A percentile compares a stretch with the other conserved stretches of the same genome.
Conservation (phyloP, 2,329 filamentous ascomycete genomes). For the Celoporthe dispersa region DNA sequence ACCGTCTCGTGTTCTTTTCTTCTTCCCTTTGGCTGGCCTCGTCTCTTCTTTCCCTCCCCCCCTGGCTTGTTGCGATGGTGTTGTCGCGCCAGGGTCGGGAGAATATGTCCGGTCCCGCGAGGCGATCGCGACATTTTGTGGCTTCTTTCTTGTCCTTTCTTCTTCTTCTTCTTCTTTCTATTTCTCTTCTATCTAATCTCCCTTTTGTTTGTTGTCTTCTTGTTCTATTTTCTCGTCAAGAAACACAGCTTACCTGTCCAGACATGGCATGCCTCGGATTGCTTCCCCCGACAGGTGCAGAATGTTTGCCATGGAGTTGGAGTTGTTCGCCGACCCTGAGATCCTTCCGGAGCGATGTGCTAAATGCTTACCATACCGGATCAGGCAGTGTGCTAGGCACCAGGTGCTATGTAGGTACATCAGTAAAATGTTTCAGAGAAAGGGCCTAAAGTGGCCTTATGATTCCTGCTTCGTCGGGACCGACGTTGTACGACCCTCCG, state of each 20-base stretch:
- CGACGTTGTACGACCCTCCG: not conserved
- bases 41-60: not conserved
- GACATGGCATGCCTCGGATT: not conserved
- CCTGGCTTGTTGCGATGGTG: not conserved
- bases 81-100: not conserved
- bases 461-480: not conserved
- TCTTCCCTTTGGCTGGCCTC: not conserved
- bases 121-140: no score
- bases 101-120: slow-evolving; percentile 9
- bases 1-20: slow-evolving; percentile 6
- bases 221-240: not conserved
- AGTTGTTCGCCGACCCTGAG: not conserved
- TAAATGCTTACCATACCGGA: not conserved
- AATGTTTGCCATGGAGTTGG: not conserved
- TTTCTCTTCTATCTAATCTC: not conserved
- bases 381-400: not conserved
- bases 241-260: not conserved
- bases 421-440: not conserved
- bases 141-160: no score
- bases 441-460: not conserved
- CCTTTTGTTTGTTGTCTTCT: not conserved
- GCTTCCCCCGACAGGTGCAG: not conserved
- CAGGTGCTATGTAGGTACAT: not conserved
- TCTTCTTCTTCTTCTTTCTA: not conserved
- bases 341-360: not conserved